These are phyloP conservation scores for Ophiocordyceps polyrhachis-furcata DNA, from an alignment of 2,329 filamentous ascomycete species.

Conservation along the genomic window DNA sequence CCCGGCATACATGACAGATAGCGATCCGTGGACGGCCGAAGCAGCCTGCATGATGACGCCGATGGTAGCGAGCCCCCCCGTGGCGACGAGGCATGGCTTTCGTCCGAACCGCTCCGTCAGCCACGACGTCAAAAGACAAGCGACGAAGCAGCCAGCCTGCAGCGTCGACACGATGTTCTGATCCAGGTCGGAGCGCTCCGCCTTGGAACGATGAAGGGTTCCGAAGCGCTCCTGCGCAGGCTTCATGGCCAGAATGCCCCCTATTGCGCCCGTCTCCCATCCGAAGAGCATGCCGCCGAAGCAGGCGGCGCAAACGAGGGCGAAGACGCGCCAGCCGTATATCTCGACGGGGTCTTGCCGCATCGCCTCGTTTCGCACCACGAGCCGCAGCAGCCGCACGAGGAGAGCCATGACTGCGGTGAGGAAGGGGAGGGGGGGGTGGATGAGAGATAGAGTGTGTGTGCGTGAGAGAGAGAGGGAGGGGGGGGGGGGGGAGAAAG, in stretches of 20 bases:
- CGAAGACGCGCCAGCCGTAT: conserved; percentile 51
- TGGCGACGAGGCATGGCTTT: conserved; percentile 31
- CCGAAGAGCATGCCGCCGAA: conserved; percentile 42
- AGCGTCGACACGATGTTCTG: conserved; percentile 54
- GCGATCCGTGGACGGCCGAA: conserved; percentile 30
- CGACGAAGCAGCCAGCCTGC: conserved; percentile 49
- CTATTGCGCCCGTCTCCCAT: conserved; percentile 44
- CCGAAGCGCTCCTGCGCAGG: conserved; percentile 30
- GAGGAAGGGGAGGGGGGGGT: not conserved
- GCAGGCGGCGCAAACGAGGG: conserved; percentile 43
- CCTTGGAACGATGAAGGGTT: conserved; percentile 10
- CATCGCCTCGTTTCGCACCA: conserved; percentile 56
- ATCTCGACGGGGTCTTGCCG: conserved; percentile 46
- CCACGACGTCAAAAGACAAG: conserved; percentile 37
- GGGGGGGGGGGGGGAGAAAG: too few species aligned
- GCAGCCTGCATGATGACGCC: conserved; percentile 47
- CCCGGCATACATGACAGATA: conserved; percentile 47
- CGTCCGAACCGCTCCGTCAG: conserved; percentile 37
- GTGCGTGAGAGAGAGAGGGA: not conserved
- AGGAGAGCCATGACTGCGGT: conserved; percentile 18
- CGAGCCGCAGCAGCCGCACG: conserved; percentile 27
- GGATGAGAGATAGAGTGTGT: not conserved
- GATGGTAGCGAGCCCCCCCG: conserved; percentile 36
- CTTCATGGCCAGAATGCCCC: conserved; percentile 43
- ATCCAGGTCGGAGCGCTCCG: conserved; percentile 30